Evolutionary conservation across 1,284 basidiomycete species (phyloP).

Genomic region (Puccinia hordei): DNA sequence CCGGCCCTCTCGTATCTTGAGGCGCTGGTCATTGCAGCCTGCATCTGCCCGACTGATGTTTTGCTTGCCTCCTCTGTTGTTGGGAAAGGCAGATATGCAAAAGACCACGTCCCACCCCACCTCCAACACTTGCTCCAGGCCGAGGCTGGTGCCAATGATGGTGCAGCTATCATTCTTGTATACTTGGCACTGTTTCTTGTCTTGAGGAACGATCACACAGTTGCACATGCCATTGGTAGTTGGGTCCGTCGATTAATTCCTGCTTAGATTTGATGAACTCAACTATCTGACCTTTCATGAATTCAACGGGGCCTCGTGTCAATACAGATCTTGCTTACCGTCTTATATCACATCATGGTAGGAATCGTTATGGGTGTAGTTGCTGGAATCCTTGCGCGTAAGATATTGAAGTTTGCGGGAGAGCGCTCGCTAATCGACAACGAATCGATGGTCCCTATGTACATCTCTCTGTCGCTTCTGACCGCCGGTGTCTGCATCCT

Average conservation of each 20-base stretch:
- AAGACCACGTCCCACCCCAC: constrained; percentile 96
- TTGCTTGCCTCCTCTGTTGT: constrained; percentile 68
- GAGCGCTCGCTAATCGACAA: constrained; percentile 58
- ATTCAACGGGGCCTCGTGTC: background rate
- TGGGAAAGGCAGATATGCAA: constrained; percentile 89
- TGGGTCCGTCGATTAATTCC: constrained; percentile 52
- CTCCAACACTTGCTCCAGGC: constrained; percentile 85
- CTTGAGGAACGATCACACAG: constrained; percentile 1
- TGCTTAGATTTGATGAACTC: background rate
- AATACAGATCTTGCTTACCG: constrained; percentile 54
- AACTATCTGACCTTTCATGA: background rate
- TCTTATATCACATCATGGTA: constrained; percentile 58
- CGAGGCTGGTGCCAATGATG: constrained; percentile 79
- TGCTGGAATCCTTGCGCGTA: constrained; percentile 58
- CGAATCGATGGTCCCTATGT: constrained; percentile 53
- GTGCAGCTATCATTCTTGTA: constrained; percentile 85
- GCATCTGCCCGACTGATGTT: constrained; percentile 94
- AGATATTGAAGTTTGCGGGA: constrained; percentile 58
- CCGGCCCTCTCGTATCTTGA: constrained; percentile 83
- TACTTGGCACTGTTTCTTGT: constrained; percentile 78
- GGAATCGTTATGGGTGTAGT: constrained; percentile 58
- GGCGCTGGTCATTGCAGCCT: constrained; percentile 84
- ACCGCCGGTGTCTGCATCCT: constrained; percentile 59
- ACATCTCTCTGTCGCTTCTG: constrained; percentile 58
- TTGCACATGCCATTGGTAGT: constrained; percentile 8